Evolutionary conservation across 169 alveolate species (phyloP).

Genomic region (Eimeria acervulina): DNA sequence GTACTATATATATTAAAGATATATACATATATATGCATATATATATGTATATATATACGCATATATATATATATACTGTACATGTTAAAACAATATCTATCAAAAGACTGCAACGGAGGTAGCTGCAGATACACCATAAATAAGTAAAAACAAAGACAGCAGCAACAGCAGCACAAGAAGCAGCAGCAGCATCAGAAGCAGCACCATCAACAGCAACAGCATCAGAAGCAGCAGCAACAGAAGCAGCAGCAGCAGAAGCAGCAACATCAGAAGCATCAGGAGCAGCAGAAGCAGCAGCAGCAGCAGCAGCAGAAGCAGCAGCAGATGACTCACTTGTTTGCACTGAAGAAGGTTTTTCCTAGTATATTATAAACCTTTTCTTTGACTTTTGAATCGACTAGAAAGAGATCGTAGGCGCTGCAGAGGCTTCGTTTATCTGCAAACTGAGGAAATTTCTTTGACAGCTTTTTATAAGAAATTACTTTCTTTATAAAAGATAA

Average conservation of each 20-base stretch:
- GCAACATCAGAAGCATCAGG: too few relatives aligned
- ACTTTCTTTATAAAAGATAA: conserved; percentile 70
- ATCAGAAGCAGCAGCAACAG: too few relatives aligned
- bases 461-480: conserved; percentile 83
- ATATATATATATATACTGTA: conserved; percentile 2
- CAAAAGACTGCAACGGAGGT: too few relatives aligned
- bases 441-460: conserved; percentile 85
- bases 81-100: too few relatives aligned
- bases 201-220: too few relatives aligned
- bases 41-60: neutral
- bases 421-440: conserved; percentile 85
- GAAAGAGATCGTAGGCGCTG: conserved; percentile 85
- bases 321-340: conserved; percentile 85
- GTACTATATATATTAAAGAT: neutral
- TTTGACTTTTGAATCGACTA: conserved; percentile 82
- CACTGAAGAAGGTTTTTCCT: conserved; percentile 84
- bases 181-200: too few relatives aligned
- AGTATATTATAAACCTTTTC: conserved; percentile 83
- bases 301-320: too few relatives aligned
- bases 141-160: too few relatives aligned
- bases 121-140: too few relatives aligned
- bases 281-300: too few relatives aligned
- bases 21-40: neutral
- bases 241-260: too few relatives aligned
- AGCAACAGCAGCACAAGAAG: too few relatives aligned